Percentiles rank a stretch among this genome's conserved stretches.
phyloP scores from a whole-genome alignment of 2,329 filamentous ascomycete genomes.

The Aspergillus sp. region DNA sequence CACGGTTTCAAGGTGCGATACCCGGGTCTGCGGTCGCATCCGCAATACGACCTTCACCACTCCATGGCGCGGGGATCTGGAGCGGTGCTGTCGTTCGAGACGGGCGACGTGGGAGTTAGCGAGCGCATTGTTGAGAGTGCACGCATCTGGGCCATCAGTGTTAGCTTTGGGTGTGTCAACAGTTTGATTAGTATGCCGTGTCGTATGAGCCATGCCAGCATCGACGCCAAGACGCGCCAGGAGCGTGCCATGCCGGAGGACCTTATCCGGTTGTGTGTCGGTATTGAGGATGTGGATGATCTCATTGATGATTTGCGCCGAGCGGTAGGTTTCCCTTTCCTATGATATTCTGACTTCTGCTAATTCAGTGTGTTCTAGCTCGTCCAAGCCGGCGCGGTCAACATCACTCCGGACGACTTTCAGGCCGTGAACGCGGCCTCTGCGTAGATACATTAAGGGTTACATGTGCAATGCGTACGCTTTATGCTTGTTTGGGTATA shows the following conservation, averaged over 20 bases:
- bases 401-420: conserved; percentile 75
- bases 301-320: conserved; percentile 86
- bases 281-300: conserved; percentile 89
- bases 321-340: conserved; percentile 59
- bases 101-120: conserved; percentile 72
- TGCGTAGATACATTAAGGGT: not conserved
- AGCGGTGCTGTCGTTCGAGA: conserved; percentile 93
- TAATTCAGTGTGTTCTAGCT: conserved; percentile 41
- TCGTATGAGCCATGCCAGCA: conserved; percentile 98
- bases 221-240: conserved; percentile 85
- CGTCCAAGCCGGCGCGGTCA: conserved; percentile 89
- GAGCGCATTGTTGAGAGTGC: conserved; percentile 93
- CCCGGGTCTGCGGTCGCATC: conserved; percentile 86
- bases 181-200: conserved; percentile 99
- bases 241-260: conserved; percentile 94
- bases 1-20: conserved; percentile 94
- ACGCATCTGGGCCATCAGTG: conserved; percentile 86
- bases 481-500: not conserved
- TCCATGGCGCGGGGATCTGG: conserved; percentile 91
- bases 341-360: too few relatives aligned
- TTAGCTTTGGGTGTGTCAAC: conserved; percentile 97
- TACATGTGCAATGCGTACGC: not conserved
- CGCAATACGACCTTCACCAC: conserved; percentile 94
- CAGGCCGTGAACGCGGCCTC: conserved; percentile 45
- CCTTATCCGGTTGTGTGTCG: conserved; percentile 89